Evolutionary conservation across 257 asterid species (phyloP).

Genomic region (Solanum pinnatisectum): DNA sequence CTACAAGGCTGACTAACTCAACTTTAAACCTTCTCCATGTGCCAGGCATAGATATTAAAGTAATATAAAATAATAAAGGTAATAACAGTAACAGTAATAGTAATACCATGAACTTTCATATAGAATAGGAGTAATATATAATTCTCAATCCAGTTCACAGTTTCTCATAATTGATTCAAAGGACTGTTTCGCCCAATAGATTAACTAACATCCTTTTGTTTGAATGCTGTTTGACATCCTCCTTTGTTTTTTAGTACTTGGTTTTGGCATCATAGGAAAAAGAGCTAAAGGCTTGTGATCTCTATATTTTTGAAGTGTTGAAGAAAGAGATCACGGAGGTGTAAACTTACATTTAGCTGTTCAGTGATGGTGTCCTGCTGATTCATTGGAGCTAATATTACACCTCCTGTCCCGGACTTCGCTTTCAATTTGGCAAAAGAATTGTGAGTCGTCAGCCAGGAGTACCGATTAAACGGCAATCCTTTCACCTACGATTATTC

Average conservation of each 20-base stretch:
- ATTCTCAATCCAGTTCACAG: not conserved
- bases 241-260: not conserved
- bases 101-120: not conserved
- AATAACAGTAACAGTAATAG: not conserved
- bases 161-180: not conserved
- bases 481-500: slow-evolving; percentile 45
- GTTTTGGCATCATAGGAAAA: not conserved
- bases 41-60: not conserved
- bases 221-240: not conserved
- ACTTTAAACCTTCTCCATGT: not conserved
- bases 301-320: not conserved
- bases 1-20: not conserved
- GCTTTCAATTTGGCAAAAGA: slow-evolving; percentile 66
- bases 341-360: slow-evolving; percentile 55
- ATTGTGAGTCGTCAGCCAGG: slow-evolving; percentile 90
- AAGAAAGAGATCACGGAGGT: not conserved
- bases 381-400: slow-evolving; percentile 55
- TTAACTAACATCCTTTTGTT: not conserved
- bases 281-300: not conserved
- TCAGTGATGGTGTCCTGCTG: slow-evolving; percentile 84
- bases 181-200: not conserved
- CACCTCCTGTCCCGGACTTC: slow-evolving; percentile 58
- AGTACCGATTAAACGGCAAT: slow-evolving; percentile 76
- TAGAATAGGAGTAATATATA: not conserved
- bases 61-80: not conserved